phyloP scores from a whole-genome alignment of 192 early-diverging fungal species.

The Rhizophagus clarus region DNA sequence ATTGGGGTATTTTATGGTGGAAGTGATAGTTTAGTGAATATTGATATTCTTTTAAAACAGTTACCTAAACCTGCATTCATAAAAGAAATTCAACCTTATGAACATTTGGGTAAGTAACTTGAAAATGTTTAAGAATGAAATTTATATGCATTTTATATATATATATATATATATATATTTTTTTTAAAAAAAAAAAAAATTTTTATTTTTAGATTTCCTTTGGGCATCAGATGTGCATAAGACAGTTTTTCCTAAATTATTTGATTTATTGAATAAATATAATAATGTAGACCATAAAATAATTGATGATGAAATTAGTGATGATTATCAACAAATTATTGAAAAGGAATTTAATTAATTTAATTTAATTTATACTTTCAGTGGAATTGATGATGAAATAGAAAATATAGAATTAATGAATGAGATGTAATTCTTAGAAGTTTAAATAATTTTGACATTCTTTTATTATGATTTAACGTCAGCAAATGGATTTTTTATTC shows the following conservation, averaged over 20 bases:
- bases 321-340: background rate
- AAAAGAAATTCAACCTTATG: slow-evolving; percentile 69
- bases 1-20: slow-evolving; percentile 94
- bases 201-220: slow-evolving; percentile 41
- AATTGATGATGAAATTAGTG: background rate
- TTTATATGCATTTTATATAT: too few relatives aligned
- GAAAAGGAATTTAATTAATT: background rate
- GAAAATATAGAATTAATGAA: too few relatives aligned
- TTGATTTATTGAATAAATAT: slow-evolving; percentile 41
- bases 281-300: background rate
- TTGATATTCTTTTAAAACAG: slow-evolving; percentile 56
- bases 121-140: background rate
- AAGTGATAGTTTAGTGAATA: slow-evolving; percentile 80
- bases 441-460: too few relatives aligned
- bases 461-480: too few relatives aligned
- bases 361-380: too few relatives aligned
- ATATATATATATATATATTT: too few relatives aligned
- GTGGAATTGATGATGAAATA: too few relatives aligned
- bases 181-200: background rate
- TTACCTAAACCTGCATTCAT: slow-evolving; percentile 59
- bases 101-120: slow-evolving; percentile 65
- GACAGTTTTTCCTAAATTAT: slow-evolving; percentile 50
- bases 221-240: slow-evolving; percentile 53
- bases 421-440: too few relatives aligned
- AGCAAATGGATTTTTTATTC: too few relatives aligned